phyloP scores from a whole-genome alignment of 768 basidiomycete species.

The Rubroboletus satanas region DNA sequence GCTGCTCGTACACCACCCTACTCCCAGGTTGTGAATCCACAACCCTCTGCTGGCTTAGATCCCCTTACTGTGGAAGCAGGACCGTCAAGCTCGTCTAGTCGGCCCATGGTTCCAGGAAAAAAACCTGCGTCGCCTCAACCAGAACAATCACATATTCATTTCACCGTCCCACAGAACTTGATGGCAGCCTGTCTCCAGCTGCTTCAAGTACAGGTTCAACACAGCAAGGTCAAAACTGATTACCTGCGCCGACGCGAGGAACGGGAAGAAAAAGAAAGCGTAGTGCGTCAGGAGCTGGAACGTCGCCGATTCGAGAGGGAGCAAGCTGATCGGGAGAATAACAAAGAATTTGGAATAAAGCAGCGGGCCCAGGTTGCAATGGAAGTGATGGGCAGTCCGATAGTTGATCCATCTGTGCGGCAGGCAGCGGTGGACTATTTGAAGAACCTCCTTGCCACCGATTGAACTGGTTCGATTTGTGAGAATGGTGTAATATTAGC shows the following conservation, averaged over 20 bases:
- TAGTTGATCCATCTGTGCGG: conserved; percentile 56
- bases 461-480: conserved; percentile 25
- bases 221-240: conserved; percentile 67
- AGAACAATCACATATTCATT: conserved; percentile 44
- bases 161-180: conserved; percentile 55
- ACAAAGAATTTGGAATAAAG: conserved; percentile 50
- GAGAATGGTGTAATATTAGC: background rate
- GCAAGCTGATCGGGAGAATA: conserved; percentile 51
- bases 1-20: conserved; percentile 21
- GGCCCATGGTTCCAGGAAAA: conserved; percentile 7
- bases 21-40: conserved; percentile 17
- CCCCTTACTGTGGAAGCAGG: conserved; percentile 19
- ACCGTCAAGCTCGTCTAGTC: conserved; percentile 17
- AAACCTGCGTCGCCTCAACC: conserved; percentile 16
- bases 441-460: conserved; percentile 53
- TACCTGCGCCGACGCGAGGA: conserved; percentile 65
- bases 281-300: conserved; percentile 49
- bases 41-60: conserved; percentile 12
- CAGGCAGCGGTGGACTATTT: conserved; percentile 69
- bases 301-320: conserved; percentile 53
- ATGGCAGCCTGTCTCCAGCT: conserved; percentile 55
- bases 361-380: conserved; percentile 66
- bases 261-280: conserved; percentile 60
- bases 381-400: conserved; percentile 57
- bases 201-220: conserved; percentile 64